Percentiles rank a stretch among this genome's conserved stretches.
Evolutionary conservation across 176 grass and related monocot genomes (phyloP).

Genomic region (Tuctoria greenei): DNA sequence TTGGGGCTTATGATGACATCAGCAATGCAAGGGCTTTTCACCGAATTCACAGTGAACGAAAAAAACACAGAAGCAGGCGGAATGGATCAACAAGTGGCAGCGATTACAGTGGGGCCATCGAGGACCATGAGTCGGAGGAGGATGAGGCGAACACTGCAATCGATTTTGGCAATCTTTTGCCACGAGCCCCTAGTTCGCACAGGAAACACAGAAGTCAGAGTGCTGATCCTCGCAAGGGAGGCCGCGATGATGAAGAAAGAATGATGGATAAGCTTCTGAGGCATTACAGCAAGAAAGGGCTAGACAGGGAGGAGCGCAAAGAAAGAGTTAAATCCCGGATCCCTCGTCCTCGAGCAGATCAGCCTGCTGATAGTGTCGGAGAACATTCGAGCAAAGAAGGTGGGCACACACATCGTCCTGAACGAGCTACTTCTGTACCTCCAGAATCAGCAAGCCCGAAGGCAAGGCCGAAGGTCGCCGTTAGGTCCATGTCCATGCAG

Average conservation of each 20-base stretch:
- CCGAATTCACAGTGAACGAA: constrained; percentile 33
- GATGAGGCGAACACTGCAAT: constrained; percentile 56
- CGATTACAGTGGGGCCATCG: constrained; percentile 20
- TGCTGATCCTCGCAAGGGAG: constrained; percentile 37
- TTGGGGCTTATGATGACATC: constrained; percentile 31
- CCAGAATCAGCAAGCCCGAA: constrained; percentile 21
- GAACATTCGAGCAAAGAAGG: constrained; percentile 13
- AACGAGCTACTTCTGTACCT: constrained; percentile 38
- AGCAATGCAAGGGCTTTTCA: constrained; percentile 37
- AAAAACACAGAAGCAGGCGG: constrained; percentile 42
- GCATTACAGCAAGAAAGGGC: constrained; percentile 79
- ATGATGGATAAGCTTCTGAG: constrained; percentile 79
- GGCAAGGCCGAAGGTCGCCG: neutral
- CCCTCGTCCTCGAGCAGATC: constrained; percentile 18
- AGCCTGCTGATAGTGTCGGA: constrained; percentile 4
- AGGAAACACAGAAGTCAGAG: constrained; percentile 48
- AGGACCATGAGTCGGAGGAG: constrained; percentile 30
- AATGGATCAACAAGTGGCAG: constrained; percentile 36
- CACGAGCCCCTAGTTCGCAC: constrained; percentile 35
- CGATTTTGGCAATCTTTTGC: constrained; percentile 69
- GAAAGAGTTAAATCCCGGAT: constrained; percentile 32
- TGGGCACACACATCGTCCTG: neutral
- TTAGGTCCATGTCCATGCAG: constrained; percentile 46
- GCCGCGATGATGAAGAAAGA: constrained; percentile 58
- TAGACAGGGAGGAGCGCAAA: constrained; percentile 39